Percentiles rank a stretch among this genome's conserved stretches.
These are phyloP conservation scores for Termitomyces sp. DNA, from an alignment of 768 basidiomycete species.

Conservation along the genomic window DNA sequence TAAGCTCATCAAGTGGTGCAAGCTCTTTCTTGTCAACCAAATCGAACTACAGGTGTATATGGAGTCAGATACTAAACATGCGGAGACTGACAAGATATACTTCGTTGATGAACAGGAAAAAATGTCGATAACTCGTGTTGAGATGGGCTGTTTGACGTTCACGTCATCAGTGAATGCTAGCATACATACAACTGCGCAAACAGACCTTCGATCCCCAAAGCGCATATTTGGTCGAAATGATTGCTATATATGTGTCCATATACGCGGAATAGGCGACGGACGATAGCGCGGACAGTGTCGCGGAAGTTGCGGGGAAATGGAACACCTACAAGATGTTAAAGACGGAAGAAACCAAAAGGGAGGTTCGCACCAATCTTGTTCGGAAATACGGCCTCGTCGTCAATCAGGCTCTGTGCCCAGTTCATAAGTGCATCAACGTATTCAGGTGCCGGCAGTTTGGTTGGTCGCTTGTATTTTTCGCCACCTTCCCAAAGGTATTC, in stretches of 20 bases:
- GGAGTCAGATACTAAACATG: not conserved
- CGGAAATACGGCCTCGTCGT: conserved; percentile 90
- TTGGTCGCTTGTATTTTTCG: conserved; percentile 78
- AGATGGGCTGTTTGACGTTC: conserved; percentile 66
- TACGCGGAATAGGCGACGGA: conserved; percentile 89
- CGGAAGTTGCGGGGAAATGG: conserved; percentile 89
- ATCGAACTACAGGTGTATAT: conserved; percentile 57
- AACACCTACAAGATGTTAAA: conserved; percentile 48
- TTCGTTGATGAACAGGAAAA: conserved; percentile 96
- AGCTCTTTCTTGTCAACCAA: conserved; percentile 96
- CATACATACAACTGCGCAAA: not conserved
- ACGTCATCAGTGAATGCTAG: not conserved
- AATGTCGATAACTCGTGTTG: conserved; percentile 97
- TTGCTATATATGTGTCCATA: conserved; percentile 99
- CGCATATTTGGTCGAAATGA: conserved; percentile 98
- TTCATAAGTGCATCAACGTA: conserved; percentile 99
- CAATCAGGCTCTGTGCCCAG: conserved; percentile 90
- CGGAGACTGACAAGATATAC: conserved; percentile 33
- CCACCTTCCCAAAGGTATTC: conserved; percentile 97
- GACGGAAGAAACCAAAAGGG: not conserved
- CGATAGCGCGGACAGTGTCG: conserved; percentile 86
- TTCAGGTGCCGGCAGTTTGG: conserved; percentile 92
- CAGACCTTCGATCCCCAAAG: conserved; percentile 94
- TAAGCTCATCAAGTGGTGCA: conserved; percentile 90
- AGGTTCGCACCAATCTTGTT: conserved; percentile 77